A percentile compares a stretch with the other conserved stretches of the same genome.
These are phyloP conservation scores for Eutreptiella sp. DNA, from an alignment of 208 protist species.

Conservation along the genomic window DNA sequence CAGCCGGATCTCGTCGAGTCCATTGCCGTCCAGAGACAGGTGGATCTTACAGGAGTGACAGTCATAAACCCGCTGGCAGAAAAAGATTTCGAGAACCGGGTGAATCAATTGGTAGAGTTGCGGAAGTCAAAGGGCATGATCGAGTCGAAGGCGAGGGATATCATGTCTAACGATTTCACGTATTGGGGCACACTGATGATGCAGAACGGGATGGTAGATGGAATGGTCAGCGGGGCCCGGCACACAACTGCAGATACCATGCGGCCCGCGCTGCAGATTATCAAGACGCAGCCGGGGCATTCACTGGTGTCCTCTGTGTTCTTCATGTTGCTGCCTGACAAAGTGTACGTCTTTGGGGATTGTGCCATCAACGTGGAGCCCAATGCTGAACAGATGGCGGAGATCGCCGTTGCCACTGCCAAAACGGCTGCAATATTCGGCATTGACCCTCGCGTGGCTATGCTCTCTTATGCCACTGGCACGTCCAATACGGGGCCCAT, in stretches of 20 bases:
- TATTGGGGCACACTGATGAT: conserved; percentile 8
- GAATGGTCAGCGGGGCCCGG: conserved; percentile 31
- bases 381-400: conserved; percentile 36
- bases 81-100: background rate
- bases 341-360: conserved; percentile 41
- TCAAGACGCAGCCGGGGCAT: conserved; percentile 11
- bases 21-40: background rate
- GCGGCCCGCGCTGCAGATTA: conserved; percentile 26
- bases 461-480: conserved; percentile 47
- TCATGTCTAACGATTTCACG: background rate
- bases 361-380: conserved; percentile 47
- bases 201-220: conserved; percentile 20
- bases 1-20: background rate
- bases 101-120: background rate
- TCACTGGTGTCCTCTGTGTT: conserved; percentile 37
- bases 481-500: conserved; percentile 24
- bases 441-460: conserved; percentile 39
- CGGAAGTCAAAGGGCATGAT: conserved; percentile 1
- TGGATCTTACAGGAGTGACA: background rate
- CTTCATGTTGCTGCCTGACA: conserved; percentile 47
- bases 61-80: conserved; percentile 2
- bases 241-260: conserved; percentile 36
- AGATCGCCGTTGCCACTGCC: conserved; percentile 37
- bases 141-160: background rate
- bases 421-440: conserved; percentile 37